A percentile compares a stretch with the other conserved stretches of the same genome.
Conservation (phyloP, 805 yeast species). For the Sugiyamaella boreocaroliniensis region DNA sequence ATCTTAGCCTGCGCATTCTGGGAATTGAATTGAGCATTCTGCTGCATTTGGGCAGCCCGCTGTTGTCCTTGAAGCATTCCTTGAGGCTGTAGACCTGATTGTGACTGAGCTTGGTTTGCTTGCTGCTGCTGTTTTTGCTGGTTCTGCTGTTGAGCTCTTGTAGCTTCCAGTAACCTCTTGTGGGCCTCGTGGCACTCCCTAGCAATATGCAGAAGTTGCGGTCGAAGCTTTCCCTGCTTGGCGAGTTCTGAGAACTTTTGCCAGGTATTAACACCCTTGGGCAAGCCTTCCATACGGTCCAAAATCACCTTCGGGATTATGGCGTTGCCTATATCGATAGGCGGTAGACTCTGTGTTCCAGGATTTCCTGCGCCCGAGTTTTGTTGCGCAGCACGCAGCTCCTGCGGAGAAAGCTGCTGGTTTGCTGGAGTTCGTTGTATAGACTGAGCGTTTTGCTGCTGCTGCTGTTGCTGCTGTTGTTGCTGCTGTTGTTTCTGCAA, state of each 20-base stretch:
- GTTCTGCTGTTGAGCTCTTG: constrained; percentile 11
- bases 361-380: background rate
- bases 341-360: background rate
- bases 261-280: constrained; percentile 78
- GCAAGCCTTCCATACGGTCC: constrained; percentile 64
- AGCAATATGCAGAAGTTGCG: constrained; percentile 50
- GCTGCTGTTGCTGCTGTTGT: constrained; percentile 16
- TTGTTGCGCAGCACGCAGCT: background rate
- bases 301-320: constrained; percentile 69
- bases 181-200: constrained; percentile 53
- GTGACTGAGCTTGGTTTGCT: constrained; percentile 3
- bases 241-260: constrained; percentile 61
- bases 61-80: background rate
- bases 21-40: background rate
- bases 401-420: constrained; percentile 4
- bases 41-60: background rate
- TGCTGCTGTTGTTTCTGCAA: constrained; percentile 26
- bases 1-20: background rate
- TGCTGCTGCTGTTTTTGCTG: constrained; percentile 9
- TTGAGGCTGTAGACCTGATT: constrained; percentile 3
- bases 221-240: constrained; percentile 51
- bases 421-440: constrained; percentile 15
- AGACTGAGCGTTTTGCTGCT: constrained; percentile 21
- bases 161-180: constrained; percentile 20
- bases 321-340: constrained; percentile 42